phyloP scores from a whole-genome alignment of 495 filamentous ascomycete species.

The Aspergillus diversus region DNA sequence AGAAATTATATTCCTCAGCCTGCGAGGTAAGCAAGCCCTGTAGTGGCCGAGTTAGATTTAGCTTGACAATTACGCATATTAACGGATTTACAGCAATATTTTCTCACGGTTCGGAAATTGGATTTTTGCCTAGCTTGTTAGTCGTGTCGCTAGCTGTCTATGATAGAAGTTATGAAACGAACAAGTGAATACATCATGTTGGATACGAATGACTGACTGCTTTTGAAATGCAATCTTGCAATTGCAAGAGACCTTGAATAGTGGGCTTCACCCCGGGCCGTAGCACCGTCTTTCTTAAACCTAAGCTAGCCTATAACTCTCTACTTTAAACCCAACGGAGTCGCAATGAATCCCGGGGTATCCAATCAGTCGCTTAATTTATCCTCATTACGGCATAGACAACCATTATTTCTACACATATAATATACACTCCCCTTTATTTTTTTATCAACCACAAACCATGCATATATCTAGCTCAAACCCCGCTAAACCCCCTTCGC shows the following conservation, averaged over 20 bases:
- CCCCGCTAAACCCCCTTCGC: conserved; percentile 14
- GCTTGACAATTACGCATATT: not conserved
- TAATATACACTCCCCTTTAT: not conserved
- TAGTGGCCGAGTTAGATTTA: not conserved
- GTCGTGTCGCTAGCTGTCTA: not conserved
- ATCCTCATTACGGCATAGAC: too few species aligned
- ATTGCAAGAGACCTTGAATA: too few species aligned
- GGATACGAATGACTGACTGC: not conserved
- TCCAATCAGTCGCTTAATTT: too few species aligned
- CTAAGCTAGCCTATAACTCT: too few species aligned
- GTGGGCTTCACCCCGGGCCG: too few species aligned
- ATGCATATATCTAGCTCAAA: not conserved
- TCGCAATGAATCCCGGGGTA: too few species aligned
- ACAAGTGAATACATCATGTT: conserved; percentile 2
- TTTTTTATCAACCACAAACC: not conserved
- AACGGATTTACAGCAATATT: conserved; percentile 24
- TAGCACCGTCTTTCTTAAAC: too few species aligned
- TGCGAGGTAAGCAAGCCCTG: conserved; percentile 53
- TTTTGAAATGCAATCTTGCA: not conserved
- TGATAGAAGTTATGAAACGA: conserved; percentile 2
- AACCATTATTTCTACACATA: not conserved
- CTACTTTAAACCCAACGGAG: too few species aligned
- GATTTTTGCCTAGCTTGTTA: conserved; percentile 22
- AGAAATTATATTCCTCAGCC: conserved; percentile 60
- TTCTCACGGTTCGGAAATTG: conserved; percentile 32